Evolutionary conservation across 2,329 filamentous ascomycete species (phyloP), one percentile per base, ranked within the genome.

Genomic region (Sarocladium kiliense): DNA sequence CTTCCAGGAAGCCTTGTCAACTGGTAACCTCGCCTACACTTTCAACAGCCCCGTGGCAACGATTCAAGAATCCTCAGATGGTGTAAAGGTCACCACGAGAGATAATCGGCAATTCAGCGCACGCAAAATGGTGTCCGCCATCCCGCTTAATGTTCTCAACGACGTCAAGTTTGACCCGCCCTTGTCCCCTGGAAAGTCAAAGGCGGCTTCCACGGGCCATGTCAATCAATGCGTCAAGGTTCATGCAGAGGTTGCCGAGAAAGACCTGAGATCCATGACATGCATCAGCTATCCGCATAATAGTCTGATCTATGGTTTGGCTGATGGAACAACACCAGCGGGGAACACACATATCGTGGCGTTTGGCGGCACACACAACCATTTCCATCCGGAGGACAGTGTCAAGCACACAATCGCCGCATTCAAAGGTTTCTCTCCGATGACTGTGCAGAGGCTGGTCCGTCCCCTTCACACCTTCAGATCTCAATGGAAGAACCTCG

Each of bases 291-390:
- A 74, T 55, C 74, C 75, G 0, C 62, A 69, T 11, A 76, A 76
- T 18, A 67, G 69, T 16, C 65, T 79, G 0, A 65, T 68, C 3
- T 77, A 74, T 45, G 71, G 67, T 0, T 69, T 76, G 5, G 77
- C 71, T 0, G 76, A 79, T 55, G 76, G 77, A 0, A 69, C 66
- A 0, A 76, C 73, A 0, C 71, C 72, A 0, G 67, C 68, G 0
- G 74, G 76, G 0, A 77, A 78, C 37, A 77, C 75, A 0, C 76
- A 79, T 34, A 62, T 78, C 1, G 76, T 79, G 19, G 47, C 47
- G 4, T 51, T 51, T 18, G 47, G 47, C 9, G 47, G 0, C 67
- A 68, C 1, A 2, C 61, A 70, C 12, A 73, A 73, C n/a, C 73
- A 76, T 36, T 69, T 78, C 3, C 64, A 76, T 2, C 73, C 73